These are phyloP conservation scores for Globisporangium okanoganense DNA, from an alignment of 352 stramenopile species.

Conservation along the genomic window DNA sequence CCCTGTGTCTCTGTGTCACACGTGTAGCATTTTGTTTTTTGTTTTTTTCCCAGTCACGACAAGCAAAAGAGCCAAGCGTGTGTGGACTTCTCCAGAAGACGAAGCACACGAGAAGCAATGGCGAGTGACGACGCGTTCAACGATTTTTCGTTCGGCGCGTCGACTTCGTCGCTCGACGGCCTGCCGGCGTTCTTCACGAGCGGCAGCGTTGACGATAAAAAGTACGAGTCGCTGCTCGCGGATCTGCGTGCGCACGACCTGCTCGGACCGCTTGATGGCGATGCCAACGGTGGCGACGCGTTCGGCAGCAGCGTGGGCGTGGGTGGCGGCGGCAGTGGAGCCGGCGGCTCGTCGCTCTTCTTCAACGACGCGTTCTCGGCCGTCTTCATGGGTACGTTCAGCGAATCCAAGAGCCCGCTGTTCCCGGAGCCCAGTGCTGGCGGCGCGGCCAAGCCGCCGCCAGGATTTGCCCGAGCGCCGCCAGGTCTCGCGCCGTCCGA, in stretches of 20 bases:
- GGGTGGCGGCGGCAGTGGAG: conserved; percentile 11
- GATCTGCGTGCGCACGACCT: conserved; percentile 84
- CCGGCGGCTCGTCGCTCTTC: conserved; percentile 67
- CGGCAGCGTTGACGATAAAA: conserved; percentile 77
- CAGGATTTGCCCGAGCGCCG: conserved; percentile 50
- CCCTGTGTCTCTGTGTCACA: neutral
- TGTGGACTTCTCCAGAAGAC: neutral
- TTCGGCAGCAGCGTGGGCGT: conserved; percentile 7
- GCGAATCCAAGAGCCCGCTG: conserved; percentile 26
- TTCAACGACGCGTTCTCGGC: conserved; percentile 85
- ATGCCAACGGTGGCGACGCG: conserved; percentile 2
- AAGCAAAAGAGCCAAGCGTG: neutral
- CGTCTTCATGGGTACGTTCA: conserved; percentile 80
- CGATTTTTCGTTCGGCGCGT: conserved; percentile 8
- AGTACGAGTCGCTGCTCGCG: conserved; percentile 84
- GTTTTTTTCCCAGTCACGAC: neutral
- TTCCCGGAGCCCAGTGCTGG: neutral
- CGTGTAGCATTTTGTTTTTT: neutral
- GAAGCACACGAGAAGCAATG: conserved; percentile 14
- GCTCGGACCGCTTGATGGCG: conserved; percentile 55
- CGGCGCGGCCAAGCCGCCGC: conserved; percentile 31
- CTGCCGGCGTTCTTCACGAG: conserved; percentile 80
- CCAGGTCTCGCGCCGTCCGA: conserved; percentile 54
- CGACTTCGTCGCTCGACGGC: conserved; percentile 33
- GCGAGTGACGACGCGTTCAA: conserved; percentile 29